phyloP scores from a whole-genome alignment of 768 basidiomycete genomes.

The Panaeolus papilionaceus region DNA sequence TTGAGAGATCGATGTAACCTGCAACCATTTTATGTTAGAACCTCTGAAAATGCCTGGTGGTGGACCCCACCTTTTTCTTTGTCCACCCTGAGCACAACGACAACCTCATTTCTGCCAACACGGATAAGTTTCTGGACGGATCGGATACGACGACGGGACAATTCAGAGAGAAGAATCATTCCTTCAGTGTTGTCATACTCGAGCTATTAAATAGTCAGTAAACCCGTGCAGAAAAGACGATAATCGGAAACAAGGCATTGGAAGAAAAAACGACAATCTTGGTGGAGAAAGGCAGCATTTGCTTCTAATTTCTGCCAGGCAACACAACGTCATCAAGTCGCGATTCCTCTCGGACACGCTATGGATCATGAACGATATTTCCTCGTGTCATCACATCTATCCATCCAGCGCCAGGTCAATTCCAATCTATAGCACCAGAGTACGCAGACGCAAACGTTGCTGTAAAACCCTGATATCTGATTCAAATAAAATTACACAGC shows the following conservation, averaged over 20 bases:
- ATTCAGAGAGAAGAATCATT: conserved; percentile 99
- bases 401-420: neutral
- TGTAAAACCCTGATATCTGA: neutral
- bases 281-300: neutral
- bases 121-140: conserved; percentile 98
- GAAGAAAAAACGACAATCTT: neutral
- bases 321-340: neutral
- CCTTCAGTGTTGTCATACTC: conserved; percentile 99
- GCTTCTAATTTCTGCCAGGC: neutral
- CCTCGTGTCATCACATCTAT: neutral
- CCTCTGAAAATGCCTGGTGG: neutral
- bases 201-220: conserved; percentile 55
- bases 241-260: neutral
- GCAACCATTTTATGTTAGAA: conserved; percentile 6
- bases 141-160: conserved; percentile 93
- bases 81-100: conserved; percentile 97
- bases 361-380: neutral
- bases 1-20: conserved; percentile 99
- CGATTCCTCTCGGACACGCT: neutral
- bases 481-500: neutral
- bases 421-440: neutral
- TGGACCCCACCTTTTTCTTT: conserved; percentile 89
- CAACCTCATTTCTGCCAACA: conserved; percentile 97
- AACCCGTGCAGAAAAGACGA: conserved; percentile 8
- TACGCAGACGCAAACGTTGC: neutral